A percentile compares a stretch with the other conserved stretches of the same genome.
These are phyloP conservation scores for Jaminaea rosea DNA, from an alignment of 1,284 basidiomycete species.

Conservation along the genomic window DNA sequence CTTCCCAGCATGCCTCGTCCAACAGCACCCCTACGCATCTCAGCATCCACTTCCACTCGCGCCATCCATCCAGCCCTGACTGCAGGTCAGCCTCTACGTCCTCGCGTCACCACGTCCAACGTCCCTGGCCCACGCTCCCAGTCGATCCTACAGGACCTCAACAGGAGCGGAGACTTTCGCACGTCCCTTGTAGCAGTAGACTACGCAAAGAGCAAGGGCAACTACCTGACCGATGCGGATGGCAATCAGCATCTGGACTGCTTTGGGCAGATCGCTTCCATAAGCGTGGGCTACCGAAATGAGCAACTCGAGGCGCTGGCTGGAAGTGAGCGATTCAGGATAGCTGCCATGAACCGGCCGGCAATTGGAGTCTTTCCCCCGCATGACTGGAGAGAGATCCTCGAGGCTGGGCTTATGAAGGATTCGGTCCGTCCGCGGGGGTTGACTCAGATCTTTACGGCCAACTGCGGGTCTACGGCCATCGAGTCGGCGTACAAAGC, in stretches of 20 bases:
- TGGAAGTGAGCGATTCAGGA: slow-evolving; percentile 48
- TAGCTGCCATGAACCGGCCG: slow-evolving; percentile 51
- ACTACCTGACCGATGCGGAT: slow-evolving; percentile 54
- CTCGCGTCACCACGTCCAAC: slow-evolving; percentile 21
- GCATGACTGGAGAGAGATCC: slow-evolving; percentile 50
- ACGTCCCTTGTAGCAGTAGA: slow-evolving; percentile 49
- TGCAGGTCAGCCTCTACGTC: slow-evolving; percentile 34
- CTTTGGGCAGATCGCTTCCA: slow-evolving; percentile 52
- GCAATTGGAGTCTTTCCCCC: slow-evolving; percentile 55
- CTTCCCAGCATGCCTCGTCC: too few relatives aligned
- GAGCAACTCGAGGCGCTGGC: slow-evolving; percentile 47
- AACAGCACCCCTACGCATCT: too few relatives aligned
- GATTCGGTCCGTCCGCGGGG: slow-evolving; percentile 51
- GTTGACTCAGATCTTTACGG: slow-evolving; percentile 49
- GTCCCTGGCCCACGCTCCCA: slow-evolving; percentile 45
- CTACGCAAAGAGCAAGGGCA: slow-evolving; percentile 44
- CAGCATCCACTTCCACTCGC: too few relatives aligned
- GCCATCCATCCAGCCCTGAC: too few relatives aligned
- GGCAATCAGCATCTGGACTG: slow-evolving; percentile 54
- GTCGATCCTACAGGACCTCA: slow-evolving; percentile 39
- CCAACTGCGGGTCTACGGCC: slow-evolving; percentile 47
- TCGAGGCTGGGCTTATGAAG: slow-evolving; percentile 51
- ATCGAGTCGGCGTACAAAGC: slow-evolving; percentile 54
- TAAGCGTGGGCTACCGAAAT: slow-evolving; percentile 51
- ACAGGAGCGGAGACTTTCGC: slow-evolving; percentile 48